A percentile compares a stretch with the other conserved stretches of the same genome.
These are phyloP conservation scores for Rhododendron henanense DNA, from an alignment of 148 eudicot genomes.

Conservation along the genomic window DNA sequence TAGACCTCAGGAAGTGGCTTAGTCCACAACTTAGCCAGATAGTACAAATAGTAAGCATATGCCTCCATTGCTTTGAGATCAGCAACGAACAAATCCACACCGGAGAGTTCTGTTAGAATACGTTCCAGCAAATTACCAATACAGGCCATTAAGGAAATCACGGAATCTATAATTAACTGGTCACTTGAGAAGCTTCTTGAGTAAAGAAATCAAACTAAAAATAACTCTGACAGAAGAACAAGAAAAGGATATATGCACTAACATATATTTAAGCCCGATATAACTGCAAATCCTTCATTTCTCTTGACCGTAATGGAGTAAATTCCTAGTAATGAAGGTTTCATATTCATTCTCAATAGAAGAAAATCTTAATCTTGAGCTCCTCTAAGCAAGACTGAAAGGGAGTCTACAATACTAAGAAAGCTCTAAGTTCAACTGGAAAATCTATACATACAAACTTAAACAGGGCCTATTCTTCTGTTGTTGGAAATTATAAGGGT, in stretches of 20 bases:
- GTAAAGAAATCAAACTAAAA: not conserved
- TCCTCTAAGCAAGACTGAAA: not conserved
- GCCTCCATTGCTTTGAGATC: slow-evolving; percentile 76
- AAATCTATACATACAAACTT: not conserved
- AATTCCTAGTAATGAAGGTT: not conserved
- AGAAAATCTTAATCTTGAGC: not conserved
- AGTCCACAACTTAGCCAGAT: slow-evolving; percentile 72
- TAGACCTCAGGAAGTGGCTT: slow-evolving; percentile 89
- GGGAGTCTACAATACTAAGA: not conserved
- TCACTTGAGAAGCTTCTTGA: not conserved
- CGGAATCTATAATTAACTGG: not conserved
- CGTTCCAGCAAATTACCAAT: not conserved
- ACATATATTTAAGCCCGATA: not conserved
- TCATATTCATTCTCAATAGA: not conserved
- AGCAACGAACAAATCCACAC: slow-evolving; percentile 71
- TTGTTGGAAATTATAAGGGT: no score
- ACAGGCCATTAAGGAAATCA: not conserved
- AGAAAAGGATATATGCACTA: not conserved
- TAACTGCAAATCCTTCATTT: not conserved
- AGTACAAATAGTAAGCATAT: slow-evolving; percentile 57
- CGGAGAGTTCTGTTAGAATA: slow-evolving; percentile 67
- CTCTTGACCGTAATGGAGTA: not conserved
- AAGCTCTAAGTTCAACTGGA: not conserved
- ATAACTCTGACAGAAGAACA: not conserved
- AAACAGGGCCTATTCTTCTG: not conserved